Evolutionary conservation across 305 asterid genomes (phyloP).

Genomic region (Withania somnifera): DNA sequence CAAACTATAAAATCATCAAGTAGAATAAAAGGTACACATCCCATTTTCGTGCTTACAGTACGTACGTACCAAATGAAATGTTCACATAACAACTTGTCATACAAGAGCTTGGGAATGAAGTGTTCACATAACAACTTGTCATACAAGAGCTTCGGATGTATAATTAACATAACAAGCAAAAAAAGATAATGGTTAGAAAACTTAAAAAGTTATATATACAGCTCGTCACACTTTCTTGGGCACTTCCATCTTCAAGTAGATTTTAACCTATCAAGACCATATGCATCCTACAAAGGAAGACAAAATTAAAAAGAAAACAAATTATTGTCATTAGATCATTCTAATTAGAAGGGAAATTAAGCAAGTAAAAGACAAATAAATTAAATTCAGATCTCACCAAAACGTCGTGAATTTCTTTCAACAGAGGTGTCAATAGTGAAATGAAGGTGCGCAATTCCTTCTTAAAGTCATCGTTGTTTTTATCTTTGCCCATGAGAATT

Average conservation of each 20-base stretch:
- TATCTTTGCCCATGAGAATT: conserved; percentile 25
- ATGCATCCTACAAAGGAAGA: conserved; percentile 14
- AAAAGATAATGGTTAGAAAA: neutral
- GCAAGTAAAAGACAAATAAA: neutral
- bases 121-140: neutral
- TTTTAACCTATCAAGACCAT: conserved; percentile 26
- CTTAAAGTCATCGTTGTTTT: conserved; percentile 18
- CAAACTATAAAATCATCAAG: neutral
- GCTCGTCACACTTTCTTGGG: neutral
- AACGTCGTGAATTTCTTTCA: conserved; percentile 18
- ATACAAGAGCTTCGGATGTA: neutral
- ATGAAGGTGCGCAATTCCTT: conserved; percentile 22
- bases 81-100: too few species aligned
- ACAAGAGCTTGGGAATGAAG: too few species aligned
- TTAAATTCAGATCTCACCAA: conserved; percentile 17
- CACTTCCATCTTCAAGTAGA: conserved; percentile 15
- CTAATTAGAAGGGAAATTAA: too few species aligned
- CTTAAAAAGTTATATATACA: conserved; percentile 4
- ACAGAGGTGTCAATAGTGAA: conserved; percentile 20
- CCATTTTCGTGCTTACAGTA: too few species aligned
- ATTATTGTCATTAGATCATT: neutral
- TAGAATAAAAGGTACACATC: neutral
- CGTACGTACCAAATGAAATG: too few species aligned
- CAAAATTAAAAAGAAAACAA: neutral
- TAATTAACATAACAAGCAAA: conserved; percentile 9